Conservation (phyloP, 108 stramenopile genomes). For the Aurantiochytrium sp. region DNA sequence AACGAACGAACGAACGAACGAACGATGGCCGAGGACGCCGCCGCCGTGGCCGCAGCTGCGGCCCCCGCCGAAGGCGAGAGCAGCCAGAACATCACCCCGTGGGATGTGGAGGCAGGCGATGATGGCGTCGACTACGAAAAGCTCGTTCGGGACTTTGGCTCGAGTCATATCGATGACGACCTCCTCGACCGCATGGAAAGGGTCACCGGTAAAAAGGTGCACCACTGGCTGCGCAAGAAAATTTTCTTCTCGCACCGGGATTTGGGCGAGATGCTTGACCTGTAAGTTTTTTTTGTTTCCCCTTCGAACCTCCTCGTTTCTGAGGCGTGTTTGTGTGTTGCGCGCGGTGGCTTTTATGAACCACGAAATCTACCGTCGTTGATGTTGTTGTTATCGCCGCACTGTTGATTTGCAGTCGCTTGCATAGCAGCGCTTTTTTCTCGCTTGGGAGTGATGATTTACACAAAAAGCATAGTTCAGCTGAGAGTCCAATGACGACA, state of each 20-base stretch:
- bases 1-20: too few species aligned
- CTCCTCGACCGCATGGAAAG: conserved; percentile 69
- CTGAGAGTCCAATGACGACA: not conserved
- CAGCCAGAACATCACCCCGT: conserved; percentile 38
- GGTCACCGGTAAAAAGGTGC: conserved; percentile 58
- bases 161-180: conserved; percentile 63
- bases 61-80: not conserved
- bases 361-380: not conserved
- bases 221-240: conserved; percentile 87
- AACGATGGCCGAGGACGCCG: too few species aligned
- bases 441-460: not conserved
- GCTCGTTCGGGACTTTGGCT: conserved; percentile 86
- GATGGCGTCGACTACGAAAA: conserved; percentile 80
- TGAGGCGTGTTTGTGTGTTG: conserved; percentile 28
- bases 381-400: not conserved
- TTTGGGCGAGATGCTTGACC: conserved; percentile 70
- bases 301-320: conserved; percentile 25
- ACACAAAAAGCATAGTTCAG: conserved; percentile 1
- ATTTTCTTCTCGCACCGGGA: conserved; percentile 98
- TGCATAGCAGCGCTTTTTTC: not conserved
- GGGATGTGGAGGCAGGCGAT: conserved; percentile 48
- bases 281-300: conserved; percentile 1
- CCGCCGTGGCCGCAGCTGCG: too few species aligned
- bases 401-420: not conserved
- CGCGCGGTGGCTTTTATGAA: conserved; percentile 10